Conservation (phyloP, 31 red algal species). For the Porphyra umbilicalis region DNA sequence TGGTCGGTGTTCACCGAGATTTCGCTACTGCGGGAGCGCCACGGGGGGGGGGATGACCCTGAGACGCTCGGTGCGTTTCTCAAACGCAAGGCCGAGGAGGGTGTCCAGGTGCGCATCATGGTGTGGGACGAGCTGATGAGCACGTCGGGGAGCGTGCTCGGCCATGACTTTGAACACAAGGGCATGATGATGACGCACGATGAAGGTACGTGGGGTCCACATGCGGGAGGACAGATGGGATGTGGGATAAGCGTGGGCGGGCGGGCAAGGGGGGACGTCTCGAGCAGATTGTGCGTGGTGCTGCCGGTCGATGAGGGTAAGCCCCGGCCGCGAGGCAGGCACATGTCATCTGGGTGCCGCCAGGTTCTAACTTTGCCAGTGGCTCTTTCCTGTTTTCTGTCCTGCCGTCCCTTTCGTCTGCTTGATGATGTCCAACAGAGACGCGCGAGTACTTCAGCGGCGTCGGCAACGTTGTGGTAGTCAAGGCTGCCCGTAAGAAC, state of each 20-base stretch:
- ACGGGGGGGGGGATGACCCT: slow-evolving; percentile 16
- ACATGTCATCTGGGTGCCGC: too few species aligned
- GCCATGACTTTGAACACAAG: neutral
- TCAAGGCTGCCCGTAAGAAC: slow-evolving; percentile 57
- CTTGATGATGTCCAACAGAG: neutral
- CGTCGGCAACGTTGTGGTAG: slow-evolving; percentile 25
- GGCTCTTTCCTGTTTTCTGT: too few species aligned
- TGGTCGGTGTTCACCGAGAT: slow-evolving; percentile 75
- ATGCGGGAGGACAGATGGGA: too few species aligned
- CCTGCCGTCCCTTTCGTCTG: too few species aligned
- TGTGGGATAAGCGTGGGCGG: neutral
- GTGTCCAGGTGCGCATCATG: slow-evolving; percentile 64
- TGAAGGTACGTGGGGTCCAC: slow-evolving; percentile 11
- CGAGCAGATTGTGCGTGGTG: too few species aligned
- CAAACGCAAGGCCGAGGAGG: slow-evolving; percentile 62
- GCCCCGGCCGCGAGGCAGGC: too few species aligned
- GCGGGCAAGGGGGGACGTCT: neutral
- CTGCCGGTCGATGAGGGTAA: too few species aligned
- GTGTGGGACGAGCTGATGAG: slow-evolving; percentile 77
- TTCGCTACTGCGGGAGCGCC: slow-evolving; percentile 52
- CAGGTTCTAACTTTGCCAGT: too few species aligned
- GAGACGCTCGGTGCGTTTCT: slow-evolving; percentile 58
- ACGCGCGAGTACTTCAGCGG: neutral
- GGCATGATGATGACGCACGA: slow-evolving; percentile 87
- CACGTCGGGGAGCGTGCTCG: slow-evolving; percentile 7